phyloP scores from a whole-genome alignment of 768 basidiomycete genomes.

The Amanita muscaria region DNA sequence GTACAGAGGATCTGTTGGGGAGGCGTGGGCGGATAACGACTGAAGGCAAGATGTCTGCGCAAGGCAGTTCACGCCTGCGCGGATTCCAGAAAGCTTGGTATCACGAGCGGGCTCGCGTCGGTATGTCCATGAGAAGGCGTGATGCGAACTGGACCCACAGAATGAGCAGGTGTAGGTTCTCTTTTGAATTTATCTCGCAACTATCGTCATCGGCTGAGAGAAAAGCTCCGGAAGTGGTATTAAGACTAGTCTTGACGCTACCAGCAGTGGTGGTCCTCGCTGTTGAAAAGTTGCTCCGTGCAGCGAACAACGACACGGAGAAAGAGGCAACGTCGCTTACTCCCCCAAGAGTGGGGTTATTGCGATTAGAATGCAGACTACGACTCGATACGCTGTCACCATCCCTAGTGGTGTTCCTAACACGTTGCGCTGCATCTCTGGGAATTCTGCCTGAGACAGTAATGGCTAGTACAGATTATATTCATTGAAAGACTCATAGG shows the following conservation, averaged over 20 bases:
- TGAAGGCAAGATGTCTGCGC: too few relatives aligned
- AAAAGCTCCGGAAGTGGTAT: conserved; percentile 1
- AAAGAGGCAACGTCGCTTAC: conserved; percentile 14
- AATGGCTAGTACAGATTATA: conserved; percentile 51
- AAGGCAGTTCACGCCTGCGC: too few relatives aligned
- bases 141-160: too few relatives aligned
- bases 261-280: conserved; percentile 11
- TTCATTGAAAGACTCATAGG: background rate
- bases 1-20: too few relatives aligned
- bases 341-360: conserved; percentile 22
- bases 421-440: conserved; percentile 14
- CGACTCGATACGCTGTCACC: conserved; percentile 33
- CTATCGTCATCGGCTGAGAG: conserved; percentile 8
- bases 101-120: too few relatives aligned
- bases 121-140: too few relatives aligned
- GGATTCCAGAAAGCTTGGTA: too few relatives aligned
- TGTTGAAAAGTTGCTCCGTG: conserved; percentile 30
- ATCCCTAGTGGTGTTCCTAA: conserved; percentile 20
- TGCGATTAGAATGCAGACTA: conserved; percentile 37
- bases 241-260: conserved; percentile 4
- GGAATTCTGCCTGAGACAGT: conserved; percentile 66
- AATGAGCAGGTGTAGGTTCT: too few relatives aligned
- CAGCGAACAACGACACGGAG: conserved; percentile 36
- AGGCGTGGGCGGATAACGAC: too few relatives aligned
- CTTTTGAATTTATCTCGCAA: too few relatives aligned